Evolutionary conservation across 148 eudicot genomes (phyloP), one percentile per base, ranked within the genome.

Genomic region (Spergularia marina): DNA sequence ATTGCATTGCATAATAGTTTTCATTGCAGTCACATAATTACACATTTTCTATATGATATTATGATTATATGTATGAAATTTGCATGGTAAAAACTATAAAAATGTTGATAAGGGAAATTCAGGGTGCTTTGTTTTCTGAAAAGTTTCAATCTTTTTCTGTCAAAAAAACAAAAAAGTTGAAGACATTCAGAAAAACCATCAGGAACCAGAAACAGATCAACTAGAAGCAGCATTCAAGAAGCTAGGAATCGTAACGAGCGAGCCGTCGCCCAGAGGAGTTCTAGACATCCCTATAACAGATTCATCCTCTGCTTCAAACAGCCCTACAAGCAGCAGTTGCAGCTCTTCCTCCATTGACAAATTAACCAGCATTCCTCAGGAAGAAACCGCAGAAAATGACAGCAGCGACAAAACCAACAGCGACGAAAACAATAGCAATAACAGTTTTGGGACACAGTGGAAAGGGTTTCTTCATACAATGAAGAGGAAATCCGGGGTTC

Each of bases 191-290:
- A 75, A 79, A 82, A 77, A 47, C 55, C 74, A 79, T 9, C 63
- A 86, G 16, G 76, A 75, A 74, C 67, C 72, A 66, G 82, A 74
- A 77, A 34, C 68, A 30, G 86, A 76, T 5, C 4, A 68, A 41
- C 16, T 25, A 15, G 58, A 64, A 8, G 39, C 73, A 10, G 78
- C 8, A 68, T 55, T 56, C 17, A 39, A 53, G 0, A 82, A 77
- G 17, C 25, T 70, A 8, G 76, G 18, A 16, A 70, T 76, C 1
- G 62, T 40, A 60, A 53, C 65, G 11, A 87, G 81, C 34, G 68
- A 80, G 40, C 36, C 88, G 12, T 95, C 99, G 0, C 99, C 99
- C 6, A 86, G 97, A 69, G 91, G 94, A 6, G 96, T 89, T 2
- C 54, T 95, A 23, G 99, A 95, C 54, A 82, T 79, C 39, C 83